phyloP scores from a whole-genome alignment of 2,329 filamentous ascomycete genomes.

The Nigrograna mackinnonii region DNA sequence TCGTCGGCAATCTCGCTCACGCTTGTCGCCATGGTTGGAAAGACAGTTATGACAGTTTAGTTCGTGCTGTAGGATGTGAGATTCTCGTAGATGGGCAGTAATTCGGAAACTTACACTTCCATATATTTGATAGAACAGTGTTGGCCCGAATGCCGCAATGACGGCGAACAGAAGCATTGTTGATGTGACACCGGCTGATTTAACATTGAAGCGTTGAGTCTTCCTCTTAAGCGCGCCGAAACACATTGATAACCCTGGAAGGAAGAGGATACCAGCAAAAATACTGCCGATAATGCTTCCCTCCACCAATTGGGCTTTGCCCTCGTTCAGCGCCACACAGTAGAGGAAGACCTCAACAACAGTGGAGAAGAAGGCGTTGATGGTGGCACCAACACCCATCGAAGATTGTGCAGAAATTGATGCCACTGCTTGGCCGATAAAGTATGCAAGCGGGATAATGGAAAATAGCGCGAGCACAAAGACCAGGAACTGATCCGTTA shows the following conservation, averaged over 20 bases:
- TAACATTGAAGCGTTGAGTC: conserved; percentile 97
- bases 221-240: conserved; percentile 98
- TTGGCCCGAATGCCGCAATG: conserved; percentile 93
- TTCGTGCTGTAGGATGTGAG: conserved; percentile 69
- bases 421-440: conserved; percentile 96
- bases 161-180: conserved; percentile 98
- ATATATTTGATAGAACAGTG: conserved; percentile 97
- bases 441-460: conserved; percentile 95
- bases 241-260: conserved; percentile 97
- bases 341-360: conserved; percentile 98
- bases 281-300: conserved; percentile 98
- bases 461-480: conserved; percentile 85
- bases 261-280: conserved; percentile 91
- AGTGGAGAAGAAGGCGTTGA: conserved; percentile 98
- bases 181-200: conserved; percentile 92
- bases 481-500: conserved; percentile 84
- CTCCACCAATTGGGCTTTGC: conserved; percentile 90
- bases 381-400: conserved; percentile 94
- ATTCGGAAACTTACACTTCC: conserved; percentile 67
- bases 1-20: conserved; percentile 75
- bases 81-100: conserved; percentile 2
- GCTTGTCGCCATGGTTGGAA: conserved; percentile 53
- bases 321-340: conserved; percentile 88
- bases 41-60: conserved; percentile 75
- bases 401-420: conserved; percentile 98